Percentiles rank a stretch among this genome's conserved stretches.
phyloP scores from a whole-genome alignment of 371 early-diverging fungal species.

The Haplosporangium sp. region DNA sequence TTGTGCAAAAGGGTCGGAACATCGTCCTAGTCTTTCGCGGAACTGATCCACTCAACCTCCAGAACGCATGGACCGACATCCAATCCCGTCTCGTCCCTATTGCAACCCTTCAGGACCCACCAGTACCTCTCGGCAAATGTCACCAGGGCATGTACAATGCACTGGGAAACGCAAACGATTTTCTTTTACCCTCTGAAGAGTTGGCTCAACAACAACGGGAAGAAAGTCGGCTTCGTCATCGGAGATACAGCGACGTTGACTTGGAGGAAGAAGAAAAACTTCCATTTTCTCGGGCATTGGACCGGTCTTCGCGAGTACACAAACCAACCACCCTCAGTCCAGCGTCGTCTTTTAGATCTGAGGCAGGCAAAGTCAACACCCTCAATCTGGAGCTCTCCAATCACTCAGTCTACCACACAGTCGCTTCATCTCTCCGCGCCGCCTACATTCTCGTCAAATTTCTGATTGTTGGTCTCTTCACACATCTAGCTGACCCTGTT shows the following conservation, averaged over 20 bases:
- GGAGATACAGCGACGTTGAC: constrained; percentile 19
- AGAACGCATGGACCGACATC: constrained; percentile 69
- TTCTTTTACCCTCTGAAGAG: constrained; percentile 38
- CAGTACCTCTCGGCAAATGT: constrained; percentile 66
- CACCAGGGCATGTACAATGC: constrained; percentile 73
- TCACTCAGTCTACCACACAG: constrained; percentile 48
- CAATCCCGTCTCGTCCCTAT: constrained; percentile 57
- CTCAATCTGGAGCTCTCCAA: constrained; percentile 51
- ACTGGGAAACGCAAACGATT: constrained; percentile 61
- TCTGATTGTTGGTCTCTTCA: constrained; percentile 42
- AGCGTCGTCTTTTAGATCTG: constrained; percentile 48
- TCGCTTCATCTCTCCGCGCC: constrained; percentile 37
- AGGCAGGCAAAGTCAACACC: constrained; percentile 22
- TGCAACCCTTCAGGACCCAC: constrained; percentile 56
- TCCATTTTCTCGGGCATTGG: no score
- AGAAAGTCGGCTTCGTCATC: constrained; percentile 22
- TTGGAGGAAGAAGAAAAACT: constrained; percentile 18
- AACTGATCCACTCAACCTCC: constrained; percentile 71
- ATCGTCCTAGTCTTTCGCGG: constrained; percentile 71
- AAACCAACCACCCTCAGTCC: constrained; percentile 18
- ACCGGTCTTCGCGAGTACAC: not conserved
- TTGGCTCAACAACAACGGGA: constrained; percentile 37
- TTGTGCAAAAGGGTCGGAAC: constrained; percentile 69
- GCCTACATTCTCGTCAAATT: constrained; percentile 42
- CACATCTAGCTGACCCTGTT: constrained; percentile 49